These are phyloP conservation scores for Paraphaeosphaeria sporulosa DNA, from an alignment of 2,329 filamentous ascomycete species.

Conservation along the genomic window DNA sequence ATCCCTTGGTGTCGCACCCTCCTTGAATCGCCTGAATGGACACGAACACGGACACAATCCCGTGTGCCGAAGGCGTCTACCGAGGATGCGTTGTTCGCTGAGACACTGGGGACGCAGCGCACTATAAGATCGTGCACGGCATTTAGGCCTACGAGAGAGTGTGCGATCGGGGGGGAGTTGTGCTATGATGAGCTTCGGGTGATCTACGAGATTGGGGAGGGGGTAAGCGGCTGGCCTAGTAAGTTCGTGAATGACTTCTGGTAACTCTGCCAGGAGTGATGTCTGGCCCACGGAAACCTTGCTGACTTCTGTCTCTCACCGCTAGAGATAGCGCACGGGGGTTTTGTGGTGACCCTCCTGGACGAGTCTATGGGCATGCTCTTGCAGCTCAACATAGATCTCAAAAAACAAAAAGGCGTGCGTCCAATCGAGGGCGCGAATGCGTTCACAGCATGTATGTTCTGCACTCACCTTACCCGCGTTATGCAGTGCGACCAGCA, in stretches of 20 bases:
- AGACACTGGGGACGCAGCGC: slow-evolving; percentile 59
- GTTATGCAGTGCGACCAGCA: not conserved
- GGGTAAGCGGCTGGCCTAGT: slow-evolving; percentile 61
- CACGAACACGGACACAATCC: slow-evolving; percentile 48
- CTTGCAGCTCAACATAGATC: slow-evolving; percentile 53
- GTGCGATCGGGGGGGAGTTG: slow-evolving; percentile 26
- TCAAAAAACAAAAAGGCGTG: slow-evolving; percentile 17
- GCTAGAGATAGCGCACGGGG: slow-evolving; percentile 62
- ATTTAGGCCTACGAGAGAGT: slow-evolving; percentile 27
- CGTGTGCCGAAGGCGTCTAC: slow-evolving; percentile 37
- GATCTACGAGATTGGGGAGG: slow-evolving; percentile 57
- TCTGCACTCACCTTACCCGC: not conserved
- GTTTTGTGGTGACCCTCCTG: slow-evolving; percentile 64
- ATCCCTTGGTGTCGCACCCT: slow-evolving; percentile 61
- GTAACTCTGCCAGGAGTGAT: no score
- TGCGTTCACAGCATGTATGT: slow-evolving; percentile 47
- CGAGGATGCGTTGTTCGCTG: slow-evolving; percentile 62
- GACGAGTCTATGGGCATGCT: slow-evolving; percentile 66
- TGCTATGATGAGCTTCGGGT: slow-evolving; percentile 46
- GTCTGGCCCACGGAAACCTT: not conserved
- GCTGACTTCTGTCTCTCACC: not conserved
- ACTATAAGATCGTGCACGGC: slow-evolving; percentile 54
- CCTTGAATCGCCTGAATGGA: slow-evolving; percentile 52
- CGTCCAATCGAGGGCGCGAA: slow-evolving; percentile 18
- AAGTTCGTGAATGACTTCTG: not conserved